These are phyloP conservation scores for Ajuga reptans DNA, from an alignment of 305 asterid genomes.

Conservation along the genomic window DNA sequence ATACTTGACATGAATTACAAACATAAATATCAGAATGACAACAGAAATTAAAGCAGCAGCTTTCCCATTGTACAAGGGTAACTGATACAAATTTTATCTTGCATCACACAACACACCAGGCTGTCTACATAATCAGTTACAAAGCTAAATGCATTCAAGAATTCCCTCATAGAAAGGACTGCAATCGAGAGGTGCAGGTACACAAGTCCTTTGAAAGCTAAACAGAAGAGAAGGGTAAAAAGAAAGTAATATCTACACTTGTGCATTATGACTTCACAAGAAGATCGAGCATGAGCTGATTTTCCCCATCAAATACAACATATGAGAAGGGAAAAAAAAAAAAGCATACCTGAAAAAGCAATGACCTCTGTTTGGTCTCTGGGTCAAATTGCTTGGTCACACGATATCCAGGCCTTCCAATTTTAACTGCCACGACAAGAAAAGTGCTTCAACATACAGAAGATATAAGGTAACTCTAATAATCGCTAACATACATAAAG, in stretches of 20 bases:
- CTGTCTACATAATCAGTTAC: not conserved
- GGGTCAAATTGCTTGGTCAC: conserved; percentile 89
- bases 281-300: not conserved
- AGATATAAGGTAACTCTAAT: not conserved
- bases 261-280: not conserved
- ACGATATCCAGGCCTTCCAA: conserved; percentile 95
- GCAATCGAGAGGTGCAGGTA: not conserved
- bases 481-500: not conserved
- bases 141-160: not conserved
- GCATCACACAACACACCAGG: not conserved
- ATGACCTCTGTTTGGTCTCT: conserved; percentile 90
- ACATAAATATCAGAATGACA: not conserved
- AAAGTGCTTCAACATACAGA: not conserved
- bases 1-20: not conserved
- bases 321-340: not conserved
- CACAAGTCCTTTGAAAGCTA: not conserved
- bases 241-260: not conserved
- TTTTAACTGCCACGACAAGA: conserved; percentile 53
- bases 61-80: not conserved
- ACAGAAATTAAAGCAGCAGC: not conserved
- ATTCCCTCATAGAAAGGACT: not conserved
- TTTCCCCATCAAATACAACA: not conserved
- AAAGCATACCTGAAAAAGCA: conserved; percentile 72
- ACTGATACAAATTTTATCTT: not conserved
- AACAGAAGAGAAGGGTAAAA: not conserved